phyloP scores from a whole-genome alignment of 2,329 filamentous ascomycete genomes.

The Aspergillus niger region DNA sequence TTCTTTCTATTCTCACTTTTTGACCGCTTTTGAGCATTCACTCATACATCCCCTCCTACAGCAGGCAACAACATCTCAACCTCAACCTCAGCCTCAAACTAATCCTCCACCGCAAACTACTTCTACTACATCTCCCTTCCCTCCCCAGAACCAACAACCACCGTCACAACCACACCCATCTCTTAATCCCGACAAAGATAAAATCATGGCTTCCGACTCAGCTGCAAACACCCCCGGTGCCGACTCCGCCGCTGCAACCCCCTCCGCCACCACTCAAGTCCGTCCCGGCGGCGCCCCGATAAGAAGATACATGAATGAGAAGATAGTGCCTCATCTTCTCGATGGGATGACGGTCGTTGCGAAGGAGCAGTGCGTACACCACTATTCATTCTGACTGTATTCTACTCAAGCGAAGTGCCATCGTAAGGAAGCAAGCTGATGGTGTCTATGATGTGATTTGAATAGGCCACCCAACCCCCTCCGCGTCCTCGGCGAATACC shows the following conservation, averaged over 20 bases:
- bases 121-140: neutral
- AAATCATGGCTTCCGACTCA: constrained; percentile 4
- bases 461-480: constrained; percentile 67
- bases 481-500: constrained; percentile 68
- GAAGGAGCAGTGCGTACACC: constrained; percentile 64
- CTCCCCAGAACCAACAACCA: constrained; percentile 20
- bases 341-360: constrained; percentile 75
- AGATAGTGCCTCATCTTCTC: constrained; percentile 67
- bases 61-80: neutral
- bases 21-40: too few species aligned
- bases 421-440: neutral
- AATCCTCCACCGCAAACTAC: neutral
- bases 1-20: too few species aligned
- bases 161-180: neutral
- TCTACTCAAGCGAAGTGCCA: neutral
- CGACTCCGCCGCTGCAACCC: constrained; percentile 49
- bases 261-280: constrained; percentile 45
- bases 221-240: constrained; percentile 26
- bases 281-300: constrained; percentile 68
- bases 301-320: constrained; percentile 70
- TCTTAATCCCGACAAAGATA: constrained; percentile 1
- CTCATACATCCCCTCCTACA: too few species aligned
- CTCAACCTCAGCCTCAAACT: neutral
- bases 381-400: neutral
- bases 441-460: neutral